Conservation (phyloP, 129 eudicot species). For the Centrapalus pauciflorus region DNA sequence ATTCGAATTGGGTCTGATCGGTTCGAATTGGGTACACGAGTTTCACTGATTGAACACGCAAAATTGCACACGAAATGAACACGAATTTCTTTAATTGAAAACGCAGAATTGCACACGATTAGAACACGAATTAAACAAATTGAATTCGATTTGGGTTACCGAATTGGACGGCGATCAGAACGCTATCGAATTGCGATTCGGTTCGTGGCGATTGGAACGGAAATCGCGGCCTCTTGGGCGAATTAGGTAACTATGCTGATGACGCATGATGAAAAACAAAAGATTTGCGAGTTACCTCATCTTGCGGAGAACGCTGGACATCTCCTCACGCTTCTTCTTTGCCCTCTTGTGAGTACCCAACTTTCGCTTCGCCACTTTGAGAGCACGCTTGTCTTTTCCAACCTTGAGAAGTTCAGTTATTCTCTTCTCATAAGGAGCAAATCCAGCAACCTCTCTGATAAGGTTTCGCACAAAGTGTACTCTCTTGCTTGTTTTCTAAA, state of each 20-base stretch:
- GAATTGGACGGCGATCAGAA: too few relatives aligned
- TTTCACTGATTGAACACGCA: too few relatives aligned
- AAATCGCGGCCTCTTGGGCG: too few relatives aligned
- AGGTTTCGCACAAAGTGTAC: constrained; percentile 44
- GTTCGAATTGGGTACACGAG: too few relatives aligned
- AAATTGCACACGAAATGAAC: too few relatives aligned
- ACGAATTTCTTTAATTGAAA: too few relatives aligned
- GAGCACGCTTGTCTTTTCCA: constrained; percentile 66
- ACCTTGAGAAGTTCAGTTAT: constrained; percentile 59
- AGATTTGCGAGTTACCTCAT: constrained; percentile 37
- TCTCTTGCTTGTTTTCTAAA: constrained; percentile 52
- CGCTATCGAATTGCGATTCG: too few relatives aligned
- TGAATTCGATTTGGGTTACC: too few relatives aligned
- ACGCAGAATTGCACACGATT: too few relatives aligned
- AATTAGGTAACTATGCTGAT: not conserved
- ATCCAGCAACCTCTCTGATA: constrained; percentile 61
- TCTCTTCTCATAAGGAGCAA: constrained; percentile 66
- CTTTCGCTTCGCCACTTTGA: constrained; percentile 59
- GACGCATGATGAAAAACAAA: not conserved
- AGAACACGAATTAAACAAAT: too few relatives aligned
- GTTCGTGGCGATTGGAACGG: not conserved
- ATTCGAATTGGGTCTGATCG: too few relatives aligned
- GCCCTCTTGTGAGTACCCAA: constrained; percentile 75
- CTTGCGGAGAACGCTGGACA: constrained; percentile 58
- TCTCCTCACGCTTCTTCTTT: constrained; percentile 66